Percentiles rank a stretch among this genome's conserved stretches.
phyloP scores from a whole-genome alignment of 176 grass and related monocot species.

The Eleusine indica region DNA sequence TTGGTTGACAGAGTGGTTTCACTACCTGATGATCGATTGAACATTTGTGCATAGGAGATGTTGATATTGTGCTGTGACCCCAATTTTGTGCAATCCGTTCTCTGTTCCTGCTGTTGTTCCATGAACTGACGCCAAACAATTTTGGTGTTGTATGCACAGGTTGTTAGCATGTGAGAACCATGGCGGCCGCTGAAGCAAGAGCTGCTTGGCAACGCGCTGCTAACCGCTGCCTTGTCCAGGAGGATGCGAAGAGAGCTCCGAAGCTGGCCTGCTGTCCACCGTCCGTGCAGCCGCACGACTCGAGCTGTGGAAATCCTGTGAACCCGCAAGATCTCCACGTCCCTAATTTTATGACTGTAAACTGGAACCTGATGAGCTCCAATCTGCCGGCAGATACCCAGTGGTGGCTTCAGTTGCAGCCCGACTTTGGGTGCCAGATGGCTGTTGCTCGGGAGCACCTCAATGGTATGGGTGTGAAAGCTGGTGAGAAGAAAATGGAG shows the following conservation, averaged over 20 bases:
- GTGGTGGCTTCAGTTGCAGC: constrained; percentile 95
- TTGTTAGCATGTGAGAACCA: constrained; percentile 47
- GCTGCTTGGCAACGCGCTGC: constrained; percentile 90
- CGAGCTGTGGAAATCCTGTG: constrained; percentile 22
- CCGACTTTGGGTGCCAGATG: constrained; percentile 64
- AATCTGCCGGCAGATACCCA: constrained; percentile 59
- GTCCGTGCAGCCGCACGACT: constrained; percentile 41
- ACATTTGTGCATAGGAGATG: background rate
- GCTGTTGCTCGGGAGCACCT: constrained; percentile 49
- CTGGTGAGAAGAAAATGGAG: constrained; percentile 39
- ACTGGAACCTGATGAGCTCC: constrained; percentile 62
- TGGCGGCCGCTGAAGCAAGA: constrained; percentile 95
- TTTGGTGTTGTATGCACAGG: background rate
- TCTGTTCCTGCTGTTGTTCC: background rate
- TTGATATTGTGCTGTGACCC: background rate
- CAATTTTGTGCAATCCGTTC: background rate
- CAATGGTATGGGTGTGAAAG: constrained; percentile 33
- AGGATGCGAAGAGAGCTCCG: constrained; percentile 91
- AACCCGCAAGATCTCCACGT: constrained; percentile 43
- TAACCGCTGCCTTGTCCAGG: constrained; percentile 87
- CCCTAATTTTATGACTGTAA: constrained; percentile 66
- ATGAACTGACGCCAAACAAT: no score
- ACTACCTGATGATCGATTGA: background rate
- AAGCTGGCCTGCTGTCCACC: constrained; percentile 64
- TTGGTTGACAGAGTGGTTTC: background rate